phyloP scores from a whole-genome alignment of 176 grass and related monocot species.

The Microstegium vimineum region DNA sequence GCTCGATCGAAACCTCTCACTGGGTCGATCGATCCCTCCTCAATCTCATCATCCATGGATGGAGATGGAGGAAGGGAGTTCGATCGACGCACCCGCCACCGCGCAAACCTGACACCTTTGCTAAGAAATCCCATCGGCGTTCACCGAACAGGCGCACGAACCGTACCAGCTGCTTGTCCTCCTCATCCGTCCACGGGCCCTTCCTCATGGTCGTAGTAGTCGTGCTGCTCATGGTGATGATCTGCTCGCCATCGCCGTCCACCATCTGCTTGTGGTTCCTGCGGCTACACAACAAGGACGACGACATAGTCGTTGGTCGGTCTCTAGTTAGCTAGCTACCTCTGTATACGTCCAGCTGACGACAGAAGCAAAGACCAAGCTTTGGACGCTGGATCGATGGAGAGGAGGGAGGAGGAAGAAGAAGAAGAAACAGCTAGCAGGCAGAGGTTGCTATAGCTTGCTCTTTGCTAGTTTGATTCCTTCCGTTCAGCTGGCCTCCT shows the following conservation, averaged over 20 bases:
- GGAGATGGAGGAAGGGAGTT: background rate
- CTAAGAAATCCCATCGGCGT: conserved; percentile 99
- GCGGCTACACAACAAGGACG: conserved; percentile 13
- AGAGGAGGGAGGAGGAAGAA: background rate
- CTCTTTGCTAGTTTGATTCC: no score
- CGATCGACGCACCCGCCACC: conserved; percentile 72
- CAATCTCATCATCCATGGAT: background rate
- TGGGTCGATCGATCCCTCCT: background rate
- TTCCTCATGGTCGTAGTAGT: conserved; percentile 15
- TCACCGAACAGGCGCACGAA: conserved; percentile 98
- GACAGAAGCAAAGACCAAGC: background rate
- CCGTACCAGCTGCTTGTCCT: conserved; percentile 98
- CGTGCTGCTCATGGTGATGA: background rate
- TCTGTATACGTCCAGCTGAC: background rate
- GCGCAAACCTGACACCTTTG: conserved; percentile 99
- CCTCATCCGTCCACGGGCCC: conserved; percentile 89
- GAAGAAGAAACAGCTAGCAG: background rate
- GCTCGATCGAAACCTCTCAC: background rate
- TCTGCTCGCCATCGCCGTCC: background rate
- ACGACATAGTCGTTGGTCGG: background rate
- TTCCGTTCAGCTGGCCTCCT: background rate
- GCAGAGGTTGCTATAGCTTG: background rate
- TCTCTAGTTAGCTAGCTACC: background rate
- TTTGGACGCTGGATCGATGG: background rate
- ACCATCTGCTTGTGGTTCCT: background rate